phyloP scores from a whole-genome alignment of 164 flowering plant genomes.

The Piper betle region DNA sequence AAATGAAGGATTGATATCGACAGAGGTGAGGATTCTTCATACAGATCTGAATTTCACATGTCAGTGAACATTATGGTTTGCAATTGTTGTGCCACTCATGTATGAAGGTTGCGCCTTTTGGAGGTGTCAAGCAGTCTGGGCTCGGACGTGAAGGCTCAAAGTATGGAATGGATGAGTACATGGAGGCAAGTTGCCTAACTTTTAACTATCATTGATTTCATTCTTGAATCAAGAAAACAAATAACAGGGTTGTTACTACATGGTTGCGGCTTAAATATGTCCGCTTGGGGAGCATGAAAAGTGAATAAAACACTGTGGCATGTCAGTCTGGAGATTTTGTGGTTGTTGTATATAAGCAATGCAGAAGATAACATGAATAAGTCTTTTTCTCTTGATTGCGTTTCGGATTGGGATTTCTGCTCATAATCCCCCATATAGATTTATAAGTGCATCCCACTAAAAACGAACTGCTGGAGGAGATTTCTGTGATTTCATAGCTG shows the following conservation, averaged over 20 bases:
- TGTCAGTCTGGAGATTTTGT: background rate
- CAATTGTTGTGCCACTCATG: background rate
- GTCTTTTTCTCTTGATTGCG: too few species aligned
- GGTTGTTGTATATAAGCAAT: too few species aligned
- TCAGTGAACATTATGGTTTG: background rate
- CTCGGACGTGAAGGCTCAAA: slow-evolving; percentile 97
- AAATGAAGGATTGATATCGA: slow-evolving; percentile 91
- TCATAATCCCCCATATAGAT: too few species aligned
- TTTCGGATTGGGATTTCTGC: too few species aligned
- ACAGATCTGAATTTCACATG: background rate
- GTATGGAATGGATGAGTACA: slow-evolving; percentile 86
- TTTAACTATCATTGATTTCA: background rate
- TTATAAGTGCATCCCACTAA: too few species aligned
- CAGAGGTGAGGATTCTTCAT: slow-evolving; percentile 44
- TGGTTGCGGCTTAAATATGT: slow-evolving; percentile 53
- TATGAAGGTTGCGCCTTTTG: slow-evolving; percentile 96
- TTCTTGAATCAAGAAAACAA: background rate
- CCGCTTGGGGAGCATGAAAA: slow-evolving; percentile 59
- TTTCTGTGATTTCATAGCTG: too few species aligned
- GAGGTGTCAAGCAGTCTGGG: slow-evolving; percentile 92
- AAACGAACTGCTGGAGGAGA: too few species aligned
- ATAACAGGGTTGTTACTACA: slow-evolving; percentile 1
- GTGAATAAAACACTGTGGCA: slow-evolving; percentile 11
- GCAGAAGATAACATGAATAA: too few species aligned
- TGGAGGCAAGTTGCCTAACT: slow-evolving; percentile 41